phyloP scores from a whole-genome alignment of 345 rosid genomes.

The Citrus hindsii region DNA sequence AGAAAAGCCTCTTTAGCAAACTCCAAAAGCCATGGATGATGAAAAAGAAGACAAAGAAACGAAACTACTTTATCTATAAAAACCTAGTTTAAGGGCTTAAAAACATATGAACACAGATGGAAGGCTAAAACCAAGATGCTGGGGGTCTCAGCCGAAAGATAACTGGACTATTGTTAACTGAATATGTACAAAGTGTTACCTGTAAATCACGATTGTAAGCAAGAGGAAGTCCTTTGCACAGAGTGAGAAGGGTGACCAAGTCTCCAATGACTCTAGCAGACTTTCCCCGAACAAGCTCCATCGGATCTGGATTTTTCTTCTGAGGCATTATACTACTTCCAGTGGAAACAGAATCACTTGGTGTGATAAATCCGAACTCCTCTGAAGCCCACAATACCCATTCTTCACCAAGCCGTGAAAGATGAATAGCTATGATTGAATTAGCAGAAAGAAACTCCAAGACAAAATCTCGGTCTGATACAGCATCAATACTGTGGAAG shows the following conservation, averaged over 20 bases:
- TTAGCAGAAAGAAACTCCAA: slow-evolving; percentile 79
- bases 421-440: slow-evolving; percentile 75
- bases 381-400: slow-evolving; percentile 99
- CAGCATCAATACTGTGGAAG: slow-evolving; percentile 77
- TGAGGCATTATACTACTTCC: slow-evolving; percentile 99
- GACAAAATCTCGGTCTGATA: slow-evolving; percentile 88
- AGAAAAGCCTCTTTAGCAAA: slow-evolving; percentile 2
- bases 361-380: slow-evolving; percentile 87
- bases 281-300: slow-evolving; percentile 97
- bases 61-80: not conserved
- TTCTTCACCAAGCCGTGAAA: slow-evolving; percentile 94
- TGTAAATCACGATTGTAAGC: slow-evolving; percentile 95
- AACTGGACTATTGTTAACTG: not conserved
- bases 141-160: not conserved
- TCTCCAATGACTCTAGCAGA: slow-evolving; percentile 85
- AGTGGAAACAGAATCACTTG: slow-evolving; percentile 88
- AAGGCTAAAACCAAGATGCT: not conserved
- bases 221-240: slow-evolving; percentile 97
- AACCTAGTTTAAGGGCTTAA: not conserved
- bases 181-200: slow-evolving; percentile 30
- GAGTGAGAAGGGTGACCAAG: slow-evolving; percentile 71
- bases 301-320: slow-evolving; percentile 98
- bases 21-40: not conserved
- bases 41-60: not conserved
- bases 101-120: not conserved